These are phyloP conservation scores for Bolboschoenoplectus hybrid DNA, from an alignment of 202 grass and related monocot species.

Conservation along the genomic window DNA sequence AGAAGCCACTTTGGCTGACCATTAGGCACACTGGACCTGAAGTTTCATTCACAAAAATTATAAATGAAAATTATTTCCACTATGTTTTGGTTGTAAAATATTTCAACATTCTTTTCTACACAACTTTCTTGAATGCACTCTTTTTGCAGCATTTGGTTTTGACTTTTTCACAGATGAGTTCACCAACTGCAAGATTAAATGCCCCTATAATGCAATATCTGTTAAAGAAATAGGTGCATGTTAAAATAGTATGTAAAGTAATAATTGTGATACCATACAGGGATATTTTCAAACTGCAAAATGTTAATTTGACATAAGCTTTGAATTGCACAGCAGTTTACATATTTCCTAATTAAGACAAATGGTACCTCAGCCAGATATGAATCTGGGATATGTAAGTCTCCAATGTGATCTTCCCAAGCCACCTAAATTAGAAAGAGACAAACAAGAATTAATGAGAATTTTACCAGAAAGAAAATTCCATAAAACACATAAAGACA, in stretches of 20 bases:
- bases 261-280: background rate
- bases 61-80: background rate
- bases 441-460: background rate
- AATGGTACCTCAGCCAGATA: conserved; percentile 52
- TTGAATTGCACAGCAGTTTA: background rate
- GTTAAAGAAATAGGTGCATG: background rate
- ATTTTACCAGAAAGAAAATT: background rate
- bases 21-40: conserved; percentile 54
- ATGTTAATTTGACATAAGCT: background rate
- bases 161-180: background rate
- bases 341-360: background rate
- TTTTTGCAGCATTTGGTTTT: background rate
- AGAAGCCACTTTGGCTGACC: conserved; percentile 65
- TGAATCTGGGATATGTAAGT: conserved; percentile 64
- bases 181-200: background rate
- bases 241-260: background rate
- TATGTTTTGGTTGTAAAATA: background rate
- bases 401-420: conserved; percentile 60
- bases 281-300: background rate
- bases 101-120: background rate
- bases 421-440: conserved; percentile 43
- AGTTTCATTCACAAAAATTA: background rate
- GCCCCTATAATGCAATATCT: background rate
- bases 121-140: background rate
- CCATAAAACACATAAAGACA: background rate